Evolutionary conservation across 345 rosid genomes (phyloP), one percentile per base, ranked within the genome.

Genomic region (Schrenkiella parvula): DNA sequence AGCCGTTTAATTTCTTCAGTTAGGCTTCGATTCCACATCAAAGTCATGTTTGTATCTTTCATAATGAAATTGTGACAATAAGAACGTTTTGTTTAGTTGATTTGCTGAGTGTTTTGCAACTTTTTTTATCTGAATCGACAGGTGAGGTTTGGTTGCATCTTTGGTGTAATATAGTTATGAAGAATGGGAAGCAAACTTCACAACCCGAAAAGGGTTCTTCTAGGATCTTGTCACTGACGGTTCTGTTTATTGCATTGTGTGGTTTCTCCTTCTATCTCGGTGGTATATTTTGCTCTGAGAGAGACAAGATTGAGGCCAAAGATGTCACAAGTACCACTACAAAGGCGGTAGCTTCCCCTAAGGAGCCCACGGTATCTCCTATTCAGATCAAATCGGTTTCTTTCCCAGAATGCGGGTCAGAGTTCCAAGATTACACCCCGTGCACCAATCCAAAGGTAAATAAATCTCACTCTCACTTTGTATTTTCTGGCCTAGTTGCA

Each of bases 231-330:
- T 81, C 93, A 47, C 29, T 82, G 29, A 43, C 84, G 5, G 64
- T 91, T 5, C 21, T 87, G 56, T 76, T 91, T 13, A 70, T 82
- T 32, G 74, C 83, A 4, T 77, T 88, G 13, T 95, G 96, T 21
- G 99, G 96, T 2, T 73, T 89, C 80, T 95, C 99, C 15, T 95
- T 95, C 79, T 95, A 91, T 57, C 91, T 91, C 9, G 99, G 99
- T 53, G 95, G 90, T 8, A 81, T 91, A 42, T 91, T 88, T 71
- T 87, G 88, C 68, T 82, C 88, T 4, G 93, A 85, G 81, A 91
- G 75, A 65, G 67, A 73, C 57, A 79, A 47, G 67, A 19, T 84
- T 2, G 77, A 81, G 65, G 78, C 78, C 52, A 78, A 77, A 34
- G 85, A 82, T 58, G 77, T 84, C 46, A 21, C 60, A 18, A 37